Base-by-base conservation (phyloP, 345 rosid species). In the Euphorbia lathyris region DNA sequence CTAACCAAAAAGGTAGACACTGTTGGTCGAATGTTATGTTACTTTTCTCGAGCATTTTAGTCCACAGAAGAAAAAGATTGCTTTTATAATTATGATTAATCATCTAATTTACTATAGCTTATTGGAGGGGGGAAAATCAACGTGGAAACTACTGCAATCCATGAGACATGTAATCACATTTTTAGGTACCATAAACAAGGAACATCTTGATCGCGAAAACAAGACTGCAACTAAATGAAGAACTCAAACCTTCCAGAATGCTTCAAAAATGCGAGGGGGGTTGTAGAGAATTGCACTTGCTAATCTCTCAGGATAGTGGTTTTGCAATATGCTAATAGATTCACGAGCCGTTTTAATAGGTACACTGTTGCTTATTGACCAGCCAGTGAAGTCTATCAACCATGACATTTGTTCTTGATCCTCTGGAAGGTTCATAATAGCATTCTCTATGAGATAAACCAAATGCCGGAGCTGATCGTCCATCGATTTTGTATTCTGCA, bases 221-320 rank as follows among this genome's bases (percentile, higher is more conserved):
- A 52, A 14, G 10, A 40, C 45, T 11, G 42, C 45, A 17, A n/a
- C 7, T 16, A 19, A 27, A n/a, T 10, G 55, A 3, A 58, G 71
- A 72, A 68, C 12, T 32, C 82, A 64, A 56, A 91, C 99, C 99
- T 92, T 95, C 99, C 99, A 95, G 77, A 95, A 95, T 66, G 97
- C 92, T 73, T 92, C 99, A 67, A 95, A 95, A 72, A 95, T 83
- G 53, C 96, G 78, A 19, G 97, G 99, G 45, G 99, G 99, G 63
- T 92, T 92, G 74, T 92, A 94, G 55, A 94, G 89, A 77, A 94
- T 90, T 63, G 99, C 96, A 22, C 90, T 58, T 23, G 91, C 97
- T 20, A 95, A 83, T 77, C 97, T 88, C 90, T 92, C 97, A 2
- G 99, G 99, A 58, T 95, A 95, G 65, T 92, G 97, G 79, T 84